Base-by-base conservation (phyloP, 768 basidiomycete genomes). In the Tulasnella sp. region DNA sequence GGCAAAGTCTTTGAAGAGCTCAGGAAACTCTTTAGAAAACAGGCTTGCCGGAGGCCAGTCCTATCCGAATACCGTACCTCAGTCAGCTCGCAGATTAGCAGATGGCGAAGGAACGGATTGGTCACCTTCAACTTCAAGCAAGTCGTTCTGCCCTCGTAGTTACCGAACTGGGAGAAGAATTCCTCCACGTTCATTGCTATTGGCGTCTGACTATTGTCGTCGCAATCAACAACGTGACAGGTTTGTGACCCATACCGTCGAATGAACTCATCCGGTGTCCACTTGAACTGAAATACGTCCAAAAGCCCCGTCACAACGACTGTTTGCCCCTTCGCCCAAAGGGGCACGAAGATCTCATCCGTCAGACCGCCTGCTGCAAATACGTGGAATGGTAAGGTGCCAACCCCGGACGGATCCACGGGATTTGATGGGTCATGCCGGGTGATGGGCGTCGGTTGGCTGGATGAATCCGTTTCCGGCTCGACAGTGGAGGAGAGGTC, bases 41-140 rank as follows among this genome's bases (percentile, higher is more conserved):
- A 97, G 95, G 2, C 89, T 88, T 11, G 92, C 91, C 0, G 93
- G 89, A 4, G 96, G 96, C 96, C 96, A 99, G 84, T 99, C 96
- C 91, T 96, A 80, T n/a, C 29, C 37, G 35, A 44, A 23, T 16
- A 44, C 6, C 29, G 48, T 39, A 15, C 18, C 29, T 29, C 15
- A n/a, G 5, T 72, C 29, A 74, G 74, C 32, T 44, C 18, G 70
- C 67, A 44, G 48, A 39, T 44, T 42, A 23, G 46, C 20, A 71
- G 42, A 76, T 2, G 74, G 42, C 15, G n/a, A 39, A 70, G 71
- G 20, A 40, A 61, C 70, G 80, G 35, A 55, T 70, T 9, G 48
- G 83, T 70, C 80, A 90, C 93, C 89, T 94, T 95, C 79, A 96
- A 84, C 84, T 95, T 95, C 90, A 90, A 87, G 76, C 88, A 91